A percentile compares a stretch with the other conserved stretches of the same genome.
phyloP scores from a whole-genome alignment of 23 red algal genomes.

The Cyanidioschyzon merolae region DNA sequence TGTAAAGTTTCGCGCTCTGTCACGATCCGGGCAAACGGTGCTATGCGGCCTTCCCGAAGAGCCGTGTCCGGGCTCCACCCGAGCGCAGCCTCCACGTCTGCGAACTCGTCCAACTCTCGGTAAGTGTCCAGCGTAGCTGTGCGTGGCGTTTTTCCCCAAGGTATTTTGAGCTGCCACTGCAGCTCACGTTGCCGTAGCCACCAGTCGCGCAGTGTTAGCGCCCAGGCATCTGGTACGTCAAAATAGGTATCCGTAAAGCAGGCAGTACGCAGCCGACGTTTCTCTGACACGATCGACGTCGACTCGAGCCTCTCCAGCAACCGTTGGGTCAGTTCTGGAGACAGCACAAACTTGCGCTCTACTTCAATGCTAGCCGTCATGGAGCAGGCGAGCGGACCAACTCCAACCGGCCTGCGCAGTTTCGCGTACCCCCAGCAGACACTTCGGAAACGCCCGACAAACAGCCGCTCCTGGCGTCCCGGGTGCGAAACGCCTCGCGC shows the following conservation, averaged over 20 bases:
- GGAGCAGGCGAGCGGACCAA: not conserved
- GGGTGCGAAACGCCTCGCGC: too few relatives aligned
- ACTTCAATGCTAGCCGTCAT: constrained; percentile 7
- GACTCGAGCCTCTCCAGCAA: not conserved
- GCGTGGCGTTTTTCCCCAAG: not conserved
- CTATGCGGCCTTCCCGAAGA: not conserved
- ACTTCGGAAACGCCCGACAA: too few relatives aligned
- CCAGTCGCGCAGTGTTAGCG: not conserved
- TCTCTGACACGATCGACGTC: not conserved
- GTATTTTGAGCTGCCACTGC: constrained; percentile 4
- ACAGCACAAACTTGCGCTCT: constrained; percentile 12
- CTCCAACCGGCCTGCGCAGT: too few relatives aligned
- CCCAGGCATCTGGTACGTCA: not conserved
- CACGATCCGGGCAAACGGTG: constrained; percentile 7
- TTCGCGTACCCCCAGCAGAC: too few relatives aligned
- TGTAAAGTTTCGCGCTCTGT: not conserved
- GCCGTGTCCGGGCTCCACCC: constrained; percentile 1
- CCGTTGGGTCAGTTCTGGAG: not conserved
- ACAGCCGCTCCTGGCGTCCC: too few relatives aligned
- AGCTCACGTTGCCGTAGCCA: not conserved
- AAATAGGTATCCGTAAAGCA: not conserved
- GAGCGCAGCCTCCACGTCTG: not conserved
- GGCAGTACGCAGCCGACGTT: not conserved
- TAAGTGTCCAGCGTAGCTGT: not conserved
- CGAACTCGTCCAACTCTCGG: not conserved